phyloP scores from a whole-genome alignment of 257 asterid genomes.

The Nicotiana obtusifolia region DNA sequence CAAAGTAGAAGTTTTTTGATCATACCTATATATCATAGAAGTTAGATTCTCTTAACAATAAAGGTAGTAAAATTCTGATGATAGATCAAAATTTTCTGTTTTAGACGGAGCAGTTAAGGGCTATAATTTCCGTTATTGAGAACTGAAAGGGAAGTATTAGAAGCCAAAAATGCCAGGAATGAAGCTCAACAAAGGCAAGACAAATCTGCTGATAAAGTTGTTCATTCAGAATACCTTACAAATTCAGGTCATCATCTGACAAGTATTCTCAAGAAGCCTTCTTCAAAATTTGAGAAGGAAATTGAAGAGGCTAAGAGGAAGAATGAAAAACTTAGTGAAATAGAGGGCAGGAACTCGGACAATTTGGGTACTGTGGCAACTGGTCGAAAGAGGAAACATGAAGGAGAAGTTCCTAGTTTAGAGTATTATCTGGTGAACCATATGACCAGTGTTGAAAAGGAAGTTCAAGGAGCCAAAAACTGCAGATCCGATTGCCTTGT shows the following conservation, averaged over 20 bases:
- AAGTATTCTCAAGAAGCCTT: constrained; percentile 1
- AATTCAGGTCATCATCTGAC: constrained; percentile 8
- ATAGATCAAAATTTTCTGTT: constrained; percentile 16
- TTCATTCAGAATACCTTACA: neutral
- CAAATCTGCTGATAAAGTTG: constrained; percentile 9
- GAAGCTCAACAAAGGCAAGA: constrained; percentile 30
- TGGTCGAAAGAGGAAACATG: too few relatives aligned
- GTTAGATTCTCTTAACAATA: too few relatives aligned
- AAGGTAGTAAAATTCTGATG: neutral
- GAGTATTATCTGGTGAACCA: constrained; percentile 60
- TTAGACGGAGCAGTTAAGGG: constrained; percentile 21
- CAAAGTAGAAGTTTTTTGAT: neutral
- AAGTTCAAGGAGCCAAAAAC: constrained; percentile 60
- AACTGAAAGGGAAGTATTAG: constrained; percentile 72
- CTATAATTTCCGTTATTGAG: constrained; percentile 44
- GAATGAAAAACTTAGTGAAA: too few relatives aligned
- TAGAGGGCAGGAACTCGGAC: too few relatives aligned
- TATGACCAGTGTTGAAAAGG: constrained; percentile 61
- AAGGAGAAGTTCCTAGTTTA: too few relatives aligned
- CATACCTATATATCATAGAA: neutral
- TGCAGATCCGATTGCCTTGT: too few relatives aligned
- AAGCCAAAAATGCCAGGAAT: constrained; percentile 58
- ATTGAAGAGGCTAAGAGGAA: too few relatives aligned
- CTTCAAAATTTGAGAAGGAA: too few relatives aligned
- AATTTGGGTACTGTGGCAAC: too few relatives aligned